Evolutionary conservation across 2,329 filamentous ascomycete genomes (phyloP).

Genomic region (Elsinoe fawcettii): DNA sequence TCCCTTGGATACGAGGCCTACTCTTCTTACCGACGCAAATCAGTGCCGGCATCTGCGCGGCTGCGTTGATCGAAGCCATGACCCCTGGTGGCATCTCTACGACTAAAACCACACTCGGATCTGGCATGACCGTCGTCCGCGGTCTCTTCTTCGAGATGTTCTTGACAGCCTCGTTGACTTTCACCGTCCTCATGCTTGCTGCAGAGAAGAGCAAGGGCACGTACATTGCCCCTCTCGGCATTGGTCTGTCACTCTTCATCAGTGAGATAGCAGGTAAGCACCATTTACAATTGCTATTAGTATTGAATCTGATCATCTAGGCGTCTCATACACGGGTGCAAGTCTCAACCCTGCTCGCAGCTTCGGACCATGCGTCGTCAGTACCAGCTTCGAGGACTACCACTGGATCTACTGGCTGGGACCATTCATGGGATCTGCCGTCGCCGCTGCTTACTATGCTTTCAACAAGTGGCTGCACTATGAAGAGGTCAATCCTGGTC

Average conservation of each 20-base stretch:
- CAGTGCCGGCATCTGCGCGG: constrained; percentile 26
- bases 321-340: constrained; percentile 29
- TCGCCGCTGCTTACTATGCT: constrained; percentile 23
- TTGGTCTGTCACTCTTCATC: constrained; percentile 24
- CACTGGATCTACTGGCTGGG: constrained; percentile 28
- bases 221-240: constrained; percentile 24
- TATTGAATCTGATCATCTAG: constrained; percentile 5
- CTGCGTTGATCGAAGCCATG: constrained; percentile 25
- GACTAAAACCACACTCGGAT: constrained; percentile 25
- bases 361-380: constrained; percentile 29
- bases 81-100: constrained; percentile 26
- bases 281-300: not conserved
- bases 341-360: constrained; percentile 30
- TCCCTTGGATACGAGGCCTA: constrained; percentile 23
- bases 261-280: constrained; percentile 20
- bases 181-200: constrained; percentile 31
- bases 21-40: constrained; percentile 27
- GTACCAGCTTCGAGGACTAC: constrained; percentile 24
- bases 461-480: constrained; percentile 26
- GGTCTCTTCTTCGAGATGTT: constrained; percentile 32
- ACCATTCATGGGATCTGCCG: constrained; percentile 21
- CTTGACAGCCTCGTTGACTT: constrained; percentile 26
- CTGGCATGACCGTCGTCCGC: constrained; percentile 24
- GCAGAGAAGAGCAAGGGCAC: constrained; percentile 30
- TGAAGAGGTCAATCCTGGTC: constrained; percentile 27